Evolutionary conservation across 345 rosid genomes (phyloP).

Genomic region (Pistacia vera): DNA sequence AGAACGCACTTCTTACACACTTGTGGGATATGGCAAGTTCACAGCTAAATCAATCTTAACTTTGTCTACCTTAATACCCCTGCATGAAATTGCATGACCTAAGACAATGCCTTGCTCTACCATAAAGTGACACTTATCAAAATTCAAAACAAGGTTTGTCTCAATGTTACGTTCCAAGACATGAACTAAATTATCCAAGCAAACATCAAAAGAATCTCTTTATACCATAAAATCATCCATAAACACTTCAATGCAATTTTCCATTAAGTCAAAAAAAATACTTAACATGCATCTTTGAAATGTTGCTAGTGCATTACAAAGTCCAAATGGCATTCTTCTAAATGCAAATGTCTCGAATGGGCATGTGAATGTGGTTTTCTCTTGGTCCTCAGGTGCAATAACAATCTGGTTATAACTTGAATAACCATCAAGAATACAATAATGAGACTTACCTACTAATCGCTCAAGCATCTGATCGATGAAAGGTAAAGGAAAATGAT

Average conservation of each 20-base stretch:
- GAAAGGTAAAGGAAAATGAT: too few species aligned
- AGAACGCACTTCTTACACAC: neutral
- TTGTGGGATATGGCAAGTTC: neutral
- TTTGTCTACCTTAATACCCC: neutral
- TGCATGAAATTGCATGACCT: neutral
- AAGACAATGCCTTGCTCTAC: neutral
- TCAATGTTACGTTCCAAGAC: neutral
- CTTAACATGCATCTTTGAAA: neutral
- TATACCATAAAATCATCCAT: neutral
- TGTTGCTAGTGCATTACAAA: too few species aligned
- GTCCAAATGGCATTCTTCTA: too few species aligned
- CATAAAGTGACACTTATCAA: slow-evolving; percentile 3
- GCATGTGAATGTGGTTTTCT: neutral
- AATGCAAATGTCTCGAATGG: neutral
- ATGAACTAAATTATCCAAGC: neutral
- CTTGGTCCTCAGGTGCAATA: neutral
- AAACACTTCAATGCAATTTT: too few species aligned
- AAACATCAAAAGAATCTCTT: neutral
- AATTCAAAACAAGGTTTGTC: neutral
- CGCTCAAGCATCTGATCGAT: neutral
- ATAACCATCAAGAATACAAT: neutral
- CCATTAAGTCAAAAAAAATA: neutral
- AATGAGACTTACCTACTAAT: neutral
- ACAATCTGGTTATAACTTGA: neutral
- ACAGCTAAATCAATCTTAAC: neutral